A percentile compares a stretch with the other conserved stretches of the same genome.
Evolutionary conservation across 1,284 basidiomycete genomes (phyloP).

Genomic region (Pseudozyma pruni): DNA sequence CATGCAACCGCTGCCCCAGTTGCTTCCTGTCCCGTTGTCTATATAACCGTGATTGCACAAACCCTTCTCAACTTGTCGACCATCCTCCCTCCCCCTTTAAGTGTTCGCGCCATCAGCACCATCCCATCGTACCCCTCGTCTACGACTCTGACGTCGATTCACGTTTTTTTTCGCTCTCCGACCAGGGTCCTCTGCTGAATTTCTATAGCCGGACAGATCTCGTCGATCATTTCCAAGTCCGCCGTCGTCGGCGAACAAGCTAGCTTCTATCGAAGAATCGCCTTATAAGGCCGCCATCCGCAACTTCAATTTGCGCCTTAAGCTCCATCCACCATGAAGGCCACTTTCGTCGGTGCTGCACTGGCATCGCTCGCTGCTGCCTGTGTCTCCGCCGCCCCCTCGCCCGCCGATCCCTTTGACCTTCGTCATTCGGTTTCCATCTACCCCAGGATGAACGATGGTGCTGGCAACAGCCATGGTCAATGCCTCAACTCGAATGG

Average conservation of each 20-base stretch:
- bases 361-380: constrained; percentile 23
- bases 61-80: neutral
- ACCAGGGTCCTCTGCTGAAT: too few species aligned
- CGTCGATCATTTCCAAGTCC: constrained; percentile 9
- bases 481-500: constrained; percentile 45
- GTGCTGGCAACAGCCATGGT: constrained; percentile 3
- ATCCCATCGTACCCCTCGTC: too few species aligned
- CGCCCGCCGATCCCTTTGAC: constrained; percentile 29
- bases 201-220: neutral
- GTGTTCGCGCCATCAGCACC: neutral
- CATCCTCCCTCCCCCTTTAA: neutral
- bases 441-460: constrained; percentile 23
- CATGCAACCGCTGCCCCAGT: neutral
- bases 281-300: neutral
- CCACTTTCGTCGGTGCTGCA: constrained; percentile 13
- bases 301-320: neutral
- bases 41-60: constrained; percentile 6
- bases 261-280: neutral
- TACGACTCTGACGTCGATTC: too few species aligned
- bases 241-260: neutral
- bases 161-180: too few species aligned
- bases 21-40: neutral
- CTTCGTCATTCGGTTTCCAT: constrained; percentile 6
- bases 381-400: constrained; percentile 27
- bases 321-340: constrained; percentile 21